These are phyloP conservation scores for Sporodiniella umbellata DNA, from an alignment of 371 early-diverging fungal species.

Conservation along the genomic window DNA sequence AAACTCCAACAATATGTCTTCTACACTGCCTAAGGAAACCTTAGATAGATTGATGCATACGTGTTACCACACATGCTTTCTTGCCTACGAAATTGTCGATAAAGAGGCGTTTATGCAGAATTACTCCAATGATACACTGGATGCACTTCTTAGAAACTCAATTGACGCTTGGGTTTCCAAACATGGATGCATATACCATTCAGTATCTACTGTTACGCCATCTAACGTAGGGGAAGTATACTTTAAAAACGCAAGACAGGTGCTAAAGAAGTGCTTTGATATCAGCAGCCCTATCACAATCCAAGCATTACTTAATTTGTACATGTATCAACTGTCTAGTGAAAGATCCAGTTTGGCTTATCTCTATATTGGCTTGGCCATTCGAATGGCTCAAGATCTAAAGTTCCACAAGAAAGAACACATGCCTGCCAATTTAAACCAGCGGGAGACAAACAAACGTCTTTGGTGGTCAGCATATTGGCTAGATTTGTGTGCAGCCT, in stretches of 20 bases:
- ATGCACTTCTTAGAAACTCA: conserved; percentile 52
- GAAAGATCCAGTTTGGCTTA: conserved; percentile 58
- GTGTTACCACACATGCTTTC: conserved; percentile 53
- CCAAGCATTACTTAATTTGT: conserved; percentile 56
- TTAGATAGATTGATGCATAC: conserved; percentile 46
- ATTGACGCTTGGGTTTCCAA: conserved; percentile 61
- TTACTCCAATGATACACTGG: conserved; percentile 34
- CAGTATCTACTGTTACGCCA: conserved; percentile 23
- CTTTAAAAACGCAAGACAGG: conserved; percentile 52
- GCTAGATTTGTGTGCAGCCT: conserved; percentile 50
- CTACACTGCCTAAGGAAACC: conserved; percentile 30
- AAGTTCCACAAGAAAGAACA: conserved; percentile 53
- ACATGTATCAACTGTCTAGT: conserved; percentile 60
- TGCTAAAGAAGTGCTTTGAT: conserved; percentile 59
- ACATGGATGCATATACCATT: conserved; percentile 53
- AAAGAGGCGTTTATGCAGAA: conserved; percentile 49
- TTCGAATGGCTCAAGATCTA: conserved; percentile 66
- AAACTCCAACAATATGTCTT: conserved; percentile 1
- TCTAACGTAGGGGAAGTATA: conserved; percentile 54
- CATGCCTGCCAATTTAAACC: conserved; percentile 45
- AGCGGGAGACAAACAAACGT: conserved; percentile 54
- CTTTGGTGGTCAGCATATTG: conserved; percentile 67
- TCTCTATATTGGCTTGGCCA: conserved; percentile 58
- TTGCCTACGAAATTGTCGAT: conserved; percentile 57
- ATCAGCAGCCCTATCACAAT: conserved; percentile 53